Evolutionary conservation across 192 early-diverging fungal species (phyloP), one percentile per base, ranked within the genome.

Genomic region (Rhizophagus clarus): DNA sequence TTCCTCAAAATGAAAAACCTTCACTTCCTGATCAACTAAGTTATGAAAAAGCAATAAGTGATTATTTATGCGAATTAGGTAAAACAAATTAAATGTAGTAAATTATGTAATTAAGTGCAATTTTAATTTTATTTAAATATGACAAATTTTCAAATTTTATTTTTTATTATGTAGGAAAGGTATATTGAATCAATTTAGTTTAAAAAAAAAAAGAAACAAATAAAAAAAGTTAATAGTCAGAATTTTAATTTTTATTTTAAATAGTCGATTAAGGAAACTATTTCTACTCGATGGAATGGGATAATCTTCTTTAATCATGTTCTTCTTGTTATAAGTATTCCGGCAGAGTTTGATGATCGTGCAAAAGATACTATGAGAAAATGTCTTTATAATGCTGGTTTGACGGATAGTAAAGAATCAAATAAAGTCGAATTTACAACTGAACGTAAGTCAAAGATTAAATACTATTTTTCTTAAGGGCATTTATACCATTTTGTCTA

Each of bases 21-120:
- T 68, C 81, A 0, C 60, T 89, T 2, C 86, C 86, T 47, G 85
- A 85, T 47, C 82, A 83, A 34, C 80, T 89, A 14, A 85, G 84
- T 28, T 83, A 85, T 37, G 80, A 87, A 84, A 84, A 88, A 32
- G 84, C 85, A 24, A 89, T 89, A 49, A 83, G 84, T 9, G 87
- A 89, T 74, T 89, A 89, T 63, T 81, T 89, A 1, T 81, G 86
- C 20, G 49, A 74, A 42, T 42, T 11, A 42, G 40, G 40, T 42
- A 42, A 42, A 8, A 2, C 34, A 42, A 42, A 10, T 42, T 40
- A 8, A 40, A 40, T 5, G 5, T 5, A 40, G 5, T 40, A 40
- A 40, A 8, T 40, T 40, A 8, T 7, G 37, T 40, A 40, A 45
- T 45, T 4, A 12, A 45, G 8, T 45, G 9, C 11, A 45, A 45